These are phyloP conservation scores for Phtheirospermum japonicum DNA, from an alignment of 257 asterid genomes.

Conservation along the genomic window DNA sequence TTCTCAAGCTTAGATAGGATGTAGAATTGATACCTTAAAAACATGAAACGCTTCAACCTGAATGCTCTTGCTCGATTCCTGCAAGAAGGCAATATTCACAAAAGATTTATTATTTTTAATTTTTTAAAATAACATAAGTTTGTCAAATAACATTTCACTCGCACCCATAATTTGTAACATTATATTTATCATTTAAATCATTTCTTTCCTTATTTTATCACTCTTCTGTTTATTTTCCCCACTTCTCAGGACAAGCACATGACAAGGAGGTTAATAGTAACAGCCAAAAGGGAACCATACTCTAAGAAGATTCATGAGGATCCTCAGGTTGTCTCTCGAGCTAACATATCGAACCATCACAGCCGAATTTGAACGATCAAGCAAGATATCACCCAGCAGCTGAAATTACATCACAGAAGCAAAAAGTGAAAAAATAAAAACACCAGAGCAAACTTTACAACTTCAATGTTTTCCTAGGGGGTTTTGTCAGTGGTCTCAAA, in stretches of 20 bases:
- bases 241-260: neutral
- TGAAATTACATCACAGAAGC: slow-evolving; percentile 28
- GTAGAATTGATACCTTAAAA: slow-evolving; percentile 53
- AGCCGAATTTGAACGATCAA: slow-evolving; percentile 76
- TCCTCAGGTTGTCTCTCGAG: slow-evolving; percentile 73
- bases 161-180: neutral
- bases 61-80: slow-evolving; percentile 82
- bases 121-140: no score
- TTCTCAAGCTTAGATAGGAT: neutral
- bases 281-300: slow-evolving; percentile 39
- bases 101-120: no score
- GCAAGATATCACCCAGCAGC: slow-evolving; percentile 77
- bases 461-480: neutral
- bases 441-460: neutral
- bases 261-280: neutral
- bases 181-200: neutral
- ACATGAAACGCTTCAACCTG: slow-evolving; percentile 84
- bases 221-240: neutral
- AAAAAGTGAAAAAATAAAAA: neutral
- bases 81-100: slow-evolving; percentile 29
- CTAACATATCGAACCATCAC: slow-evolving; percentile 76
- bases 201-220: neutral
- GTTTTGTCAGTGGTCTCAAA: neutral
- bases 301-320: slow-evolving; percentile 80
- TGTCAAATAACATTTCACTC: neutral